Percentiles rank a stretch among this genome's conserved stretches.
phyloP scores from a whole-genome alignment of 169 alveolate species.

The Eimeria praecox region DNA sequence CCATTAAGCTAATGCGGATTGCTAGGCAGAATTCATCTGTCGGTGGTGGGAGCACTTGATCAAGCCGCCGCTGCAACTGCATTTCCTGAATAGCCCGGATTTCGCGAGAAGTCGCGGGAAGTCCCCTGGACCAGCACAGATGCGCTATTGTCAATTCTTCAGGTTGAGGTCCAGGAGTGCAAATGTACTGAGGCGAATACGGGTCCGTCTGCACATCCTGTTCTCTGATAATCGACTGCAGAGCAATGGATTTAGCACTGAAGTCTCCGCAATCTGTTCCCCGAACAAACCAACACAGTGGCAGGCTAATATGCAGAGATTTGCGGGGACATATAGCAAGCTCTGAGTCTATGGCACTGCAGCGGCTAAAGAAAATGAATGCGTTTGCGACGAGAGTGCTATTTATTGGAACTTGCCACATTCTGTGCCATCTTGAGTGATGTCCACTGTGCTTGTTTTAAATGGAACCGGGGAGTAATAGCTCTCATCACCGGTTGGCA shows the following conservation, averaged over 20 bases:
- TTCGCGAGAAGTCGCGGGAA: slow-evolving; percentile 94
- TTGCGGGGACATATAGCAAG: neutral
- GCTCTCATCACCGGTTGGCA: neutral
- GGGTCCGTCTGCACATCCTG: slow-evolving; percentile 95
- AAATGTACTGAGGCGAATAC: slow-evolving; percentile 90
- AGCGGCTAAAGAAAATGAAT: neutral
- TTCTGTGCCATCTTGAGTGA: neutral
- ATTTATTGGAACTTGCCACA: neutral
- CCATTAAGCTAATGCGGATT: slow-evolving; percentile 91
- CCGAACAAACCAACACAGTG: neutral
- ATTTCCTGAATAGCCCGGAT: slow-evolving; percentile 92
- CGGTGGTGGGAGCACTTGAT: slow-evolving; percentile 93
- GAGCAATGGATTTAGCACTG: slow-evolving; percentile 32
- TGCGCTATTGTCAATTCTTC: slow-evolving; percentile 92
- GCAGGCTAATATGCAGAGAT: neutral
- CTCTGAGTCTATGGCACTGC: neutral
- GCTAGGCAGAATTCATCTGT: slow-evolving; percentile 94
- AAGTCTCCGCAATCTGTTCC: neutral
- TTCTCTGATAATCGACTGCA: slow-evolving; percentile 92
- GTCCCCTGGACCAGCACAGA: slow-evolving; percentile 92
- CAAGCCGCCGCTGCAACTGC: slow-evolving; percentile 93
- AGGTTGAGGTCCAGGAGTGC: slow-evolving; percentile 89
- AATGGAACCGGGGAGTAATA: neutral
- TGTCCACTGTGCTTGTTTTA: neutral
- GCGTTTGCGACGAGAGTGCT: neutral